phyloP scores from a whole-genome alignment of 73 alveolate species.

The Symbiodinium pilosum region DNA sequence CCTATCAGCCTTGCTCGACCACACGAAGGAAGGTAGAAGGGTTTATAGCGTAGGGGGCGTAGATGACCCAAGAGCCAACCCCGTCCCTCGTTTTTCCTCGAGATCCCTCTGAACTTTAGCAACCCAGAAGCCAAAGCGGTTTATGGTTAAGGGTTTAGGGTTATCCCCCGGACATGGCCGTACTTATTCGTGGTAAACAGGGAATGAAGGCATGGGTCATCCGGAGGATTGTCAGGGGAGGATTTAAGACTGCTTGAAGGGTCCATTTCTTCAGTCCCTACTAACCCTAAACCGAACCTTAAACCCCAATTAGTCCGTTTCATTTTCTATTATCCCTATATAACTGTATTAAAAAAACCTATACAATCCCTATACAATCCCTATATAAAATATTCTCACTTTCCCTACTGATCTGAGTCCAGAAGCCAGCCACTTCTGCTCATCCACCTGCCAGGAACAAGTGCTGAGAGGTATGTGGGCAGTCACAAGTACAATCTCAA shows the following conservation, averaged over 20 bases:
- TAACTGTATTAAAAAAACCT: background rate
- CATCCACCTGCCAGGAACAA: background rate
- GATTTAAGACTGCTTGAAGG: background rate
- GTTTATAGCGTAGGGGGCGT: background rate
- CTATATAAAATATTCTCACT: too few species aligned
- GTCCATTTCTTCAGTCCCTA: background rate
- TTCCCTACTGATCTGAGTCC: too few species aligned
- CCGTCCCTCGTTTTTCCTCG: background rate
- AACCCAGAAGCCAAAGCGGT: background rate
- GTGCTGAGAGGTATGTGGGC: background rate
- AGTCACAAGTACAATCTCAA: background rate
- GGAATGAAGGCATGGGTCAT: too few species aligned
- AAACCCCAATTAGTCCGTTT: background rate
- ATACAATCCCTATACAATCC: background rate
- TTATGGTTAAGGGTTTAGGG: background rate
- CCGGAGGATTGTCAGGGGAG: too few species aligned
- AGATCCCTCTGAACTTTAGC: too few species aligned
- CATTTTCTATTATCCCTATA: too few species aligned
- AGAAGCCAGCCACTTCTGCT: background rate
- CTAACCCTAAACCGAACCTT: background rate
- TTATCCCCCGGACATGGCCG: background rate
- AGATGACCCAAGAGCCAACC: background rate
- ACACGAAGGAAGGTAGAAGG: background rate
- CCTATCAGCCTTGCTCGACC: background rate
- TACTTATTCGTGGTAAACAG: background rate